Evolutionary conservation across 371 early-diverging fungal genomes (phyloP), one percentile per base, ranked within the genome.

Genomic region (Dinochytrium kinnereticum): DNA sequence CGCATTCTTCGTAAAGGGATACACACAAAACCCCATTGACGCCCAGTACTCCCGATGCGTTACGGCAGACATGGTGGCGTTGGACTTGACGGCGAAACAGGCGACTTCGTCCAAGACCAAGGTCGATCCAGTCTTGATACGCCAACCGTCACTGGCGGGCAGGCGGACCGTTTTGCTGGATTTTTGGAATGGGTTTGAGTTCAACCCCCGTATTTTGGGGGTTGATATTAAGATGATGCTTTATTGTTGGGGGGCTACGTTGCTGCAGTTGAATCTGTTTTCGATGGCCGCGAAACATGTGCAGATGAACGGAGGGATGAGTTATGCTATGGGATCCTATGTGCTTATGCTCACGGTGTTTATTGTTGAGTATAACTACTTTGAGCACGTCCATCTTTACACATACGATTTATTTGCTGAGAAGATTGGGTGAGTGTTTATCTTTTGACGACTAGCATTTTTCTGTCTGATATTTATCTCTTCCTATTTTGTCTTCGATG

Each of bases 351-450:
- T 78, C 17, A 75, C 75, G 21, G 70, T 67, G 69, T 78, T 78
- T 59, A 7, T 75, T 15, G 39, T 75, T 28, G 78, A 78, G 64
- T 78, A 78, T 59, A 71, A 57, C 36, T 77, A 69, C 64, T 75
- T 72, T 50, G 78, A 79, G 72, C 59, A 76, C 39, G 74, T 79
- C 1, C 80, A 79, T 59, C 64, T 79, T 13, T 79, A 79, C 72
- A 79, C 80, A 1, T 79, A 79, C 65, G 80, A 79, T 59, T 64
- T 79, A 17, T 76, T 79, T 69, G 74, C 71, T 44, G 80, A 79
- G 51, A 79, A 79, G 67, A 61, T 79, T n/a, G 80, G 80, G 21
- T 67, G 17, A 34, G 55, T 19, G 17, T 19, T 69, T 10, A 30
- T 19, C 30, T 57, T 26, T 13, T 57, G 10, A 34, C 36, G n/a